Evolutionary conservation across 495 filamentous ascomycete genomes (phyloP).

Genomic region (Penicillium dipodomyicola): DNA sequence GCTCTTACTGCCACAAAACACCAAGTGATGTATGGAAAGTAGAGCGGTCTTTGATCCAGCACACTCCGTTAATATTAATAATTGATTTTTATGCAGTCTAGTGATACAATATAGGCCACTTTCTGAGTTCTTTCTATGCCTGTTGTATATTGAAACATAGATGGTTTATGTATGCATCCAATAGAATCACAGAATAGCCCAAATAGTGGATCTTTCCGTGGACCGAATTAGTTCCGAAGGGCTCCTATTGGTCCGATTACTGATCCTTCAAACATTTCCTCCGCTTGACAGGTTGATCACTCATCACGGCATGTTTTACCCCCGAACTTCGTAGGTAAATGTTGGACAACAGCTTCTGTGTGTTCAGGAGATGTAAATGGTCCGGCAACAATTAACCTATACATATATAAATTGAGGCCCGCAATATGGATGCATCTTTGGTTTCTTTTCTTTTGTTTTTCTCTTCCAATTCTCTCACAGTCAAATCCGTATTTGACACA

Average conservation of each 20-base stretch:
- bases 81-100: background rate
- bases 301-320: background rate
- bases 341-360: background rate
- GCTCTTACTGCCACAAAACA: too few species aligned
- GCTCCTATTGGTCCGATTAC: slow-evolving; percentile 4
- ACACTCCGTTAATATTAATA: too few species aligned
- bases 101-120: background rate
- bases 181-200: background rate
- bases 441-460: background rate
- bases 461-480: background rate
- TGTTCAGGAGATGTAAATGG: background rate
- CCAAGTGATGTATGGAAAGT: too few species aligned
- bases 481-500: background rate
- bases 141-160: background rate
- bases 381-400: background rate
- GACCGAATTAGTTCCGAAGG: background rate
- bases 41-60: too few species aligned
- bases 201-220: background rate
- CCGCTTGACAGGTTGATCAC: background rate
- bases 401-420: background rate
- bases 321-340: background rate
- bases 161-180: background rate
- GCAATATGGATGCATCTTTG: background rate
- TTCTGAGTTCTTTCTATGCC: too few species aligned
- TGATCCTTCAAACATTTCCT: background rate